These are phyloP conservation scores for Fraxinus sp. DNA, from an alignment of 305 asterid genomes.

Conservation along the genomic window DNA sequence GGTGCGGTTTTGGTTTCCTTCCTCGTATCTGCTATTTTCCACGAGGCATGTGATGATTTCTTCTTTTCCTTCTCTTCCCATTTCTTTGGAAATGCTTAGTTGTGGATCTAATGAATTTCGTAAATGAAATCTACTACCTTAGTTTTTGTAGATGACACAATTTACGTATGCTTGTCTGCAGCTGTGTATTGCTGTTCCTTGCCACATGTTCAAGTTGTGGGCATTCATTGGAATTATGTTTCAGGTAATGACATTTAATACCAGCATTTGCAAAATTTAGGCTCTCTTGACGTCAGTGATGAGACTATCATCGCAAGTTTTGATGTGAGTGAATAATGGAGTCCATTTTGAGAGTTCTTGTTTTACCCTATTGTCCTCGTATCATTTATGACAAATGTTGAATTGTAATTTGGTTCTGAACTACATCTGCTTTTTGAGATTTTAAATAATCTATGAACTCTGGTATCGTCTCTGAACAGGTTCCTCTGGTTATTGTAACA, in stretches of 20 bases:
- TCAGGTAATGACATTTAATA: conserved; percentile 56
- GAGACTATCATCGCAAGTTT: not conserved
- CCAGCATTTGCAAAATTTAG: not conserved
- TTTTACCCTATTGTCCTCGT: not conserved
- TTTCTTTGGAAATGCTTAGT: conserved; percentile 15
- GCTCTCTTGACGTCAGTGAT: not conserved
- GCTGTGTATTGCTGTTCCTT: conserved; percentile 95
- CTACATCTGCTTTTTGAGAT: not conserved
- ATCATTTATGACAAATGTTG: not conserved
- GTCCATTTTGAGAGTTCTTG: not conserved
- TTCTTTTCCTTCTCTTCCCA: conserved; percentile 3
- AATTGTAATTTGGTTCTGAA: not conserved
- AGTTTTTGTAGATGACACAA: conserved; percentile 16
- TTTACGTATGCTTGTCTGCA: conserved; percentile 37
- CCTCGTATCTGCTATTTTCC: conserved; percentile 92
- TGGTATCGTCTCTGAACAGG: conserved; percentile 46
- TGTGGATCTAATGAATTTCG: conserved; percentile 20
- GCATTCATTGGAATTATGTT: conserved; percentile 90
- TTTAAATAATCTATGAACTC: not conserved
- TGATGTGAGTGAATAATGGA: not conserved
- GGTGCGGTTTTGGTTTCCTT: conserved; percentile 79
- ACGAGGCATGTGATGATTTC: conserved; percentile 65
- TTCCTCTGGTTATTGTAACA: conserved; percentile 87
- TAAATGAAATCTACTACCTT: not conserved
- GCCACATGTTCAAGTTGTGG: conserved; percentile 96